Base-by-base conservation (phyloP, 2,329 filamentous ascomycete genomes). In the Monosporascus sp. region DNA sequence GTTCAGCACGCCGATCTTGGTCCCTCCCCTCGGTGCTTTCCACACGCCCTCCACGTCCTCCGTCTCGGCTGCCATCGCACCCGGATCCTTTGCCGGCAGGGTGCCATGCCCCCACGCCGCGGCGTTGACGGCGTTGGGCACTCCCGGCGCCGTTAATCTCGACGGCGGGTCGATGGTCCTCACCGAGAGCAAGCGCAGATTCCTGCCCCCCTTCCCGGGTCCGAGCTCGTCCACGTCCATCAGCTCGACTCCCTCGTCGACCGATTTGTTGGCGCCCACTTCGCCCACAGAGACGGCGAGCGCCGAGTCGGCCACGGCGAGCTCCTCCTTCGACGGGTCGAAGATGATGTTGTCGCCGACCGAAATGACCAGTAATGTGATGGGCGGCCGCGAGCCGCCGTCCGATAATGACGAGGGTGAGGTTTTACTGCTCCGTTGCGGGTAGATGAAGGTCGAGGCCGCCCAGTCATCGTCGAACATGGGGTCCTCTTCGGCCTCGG, bases 391-490 rank as follows among this genome's bases (percentile, higher is more conserved):
- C 11, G 76, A 68, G 0, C 67, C 61, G 22, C 63, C 57, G 4
- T 55, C 41, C 4, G 56, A 20, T 3, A 52, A 4, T 2, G 57
- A 37, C 37, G 31, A 3, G 11, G 51, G 37, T 17, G 52, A 34
- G 14, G 55, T 16, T 7, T 31, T 51, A 48, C 61, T 64, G 50
- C 54, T 63, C 17, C 46, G 67, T 55, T 79, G 80, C 1, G 85
- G 81, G 73, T 95, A 99, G 31, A 99, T 76, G 53, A 85, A 86
- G 19, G 84, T 80, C 1, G 91, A 86, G 17, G 88, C 88, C 59
- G 88, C 90, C 94, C 94, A 99, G 75, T 99, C 94, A 73, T 99
- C 94, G 74, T 97, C 88, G 73, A 99, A 99, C 68, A 97, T 86
- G 14, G 94, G 94, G 64, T 99, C 94, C 74, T 99, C 94, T 73